A percentile compares a stretch with the other conserved stretches of the same genome.
These are phyloP conservation scores for Chlorella sorokiniana DNA, from an alignment of 139 green algal genomes.

Conservation along the genomic window DNA sequence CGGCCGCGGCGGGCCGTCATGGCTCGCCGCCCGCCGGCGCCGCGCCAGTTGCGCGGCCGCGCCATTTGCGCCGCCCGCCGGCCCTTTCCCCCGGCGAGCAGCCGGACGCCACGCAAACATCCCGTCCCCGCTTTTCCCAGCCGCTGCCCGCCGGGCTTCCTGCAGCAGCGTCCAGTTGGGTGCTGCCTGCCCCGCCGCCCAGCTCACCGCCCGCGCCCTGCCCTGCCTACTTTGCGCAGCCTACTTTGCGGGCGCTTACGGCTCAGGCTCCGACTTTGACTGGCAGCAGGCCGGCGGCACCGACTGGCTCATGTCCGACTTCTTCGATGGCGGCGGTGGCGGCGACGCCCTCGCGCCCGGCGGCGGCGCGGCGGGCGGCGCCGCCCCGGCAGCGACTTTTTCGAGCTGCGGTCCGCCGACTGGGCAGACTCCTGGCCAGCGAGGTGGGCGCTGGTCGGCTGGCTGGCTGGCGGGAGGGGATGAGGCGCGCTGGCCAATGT, in stretches of 20 bases:
- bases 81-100: background rate
- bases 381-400: background rate
- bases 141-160: background rate
- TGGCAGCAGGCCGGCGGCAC: conserved; percentile 14
- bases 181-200: background rate
- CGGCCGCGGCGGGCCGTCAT: conserved; percentile 18
- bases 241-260: background rate
- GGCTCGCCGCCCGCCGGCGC: background rate
- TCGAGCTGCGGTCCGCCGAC: background rate
- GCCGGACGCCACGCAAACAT: background rate
- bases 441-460: conserved; percentile 17
- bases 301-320: conserved; percentile 1
- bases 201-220: background rate
- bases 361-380: background rate
- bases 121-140: background rate
- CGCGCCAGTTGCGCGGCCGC: conserved; percentile 10
- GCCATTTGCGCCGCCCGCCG: background rate
- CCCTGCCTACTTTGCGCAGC: background rate
- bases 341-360: no score
- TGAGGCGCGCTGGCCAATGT: background rate
- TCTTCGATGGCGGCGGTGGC: background rate
- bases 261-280: conserved; percentile 3
- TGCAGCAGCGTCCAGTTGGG: background rate
- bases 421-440: conserved; percentile 14
- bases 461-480: no score